Evolutionary conservation across 2,329 filamentous ascomycete species (phyloP), one percentile per base, ranked within the genome.

Genomic region (Aspergillus ruber): DNA sequence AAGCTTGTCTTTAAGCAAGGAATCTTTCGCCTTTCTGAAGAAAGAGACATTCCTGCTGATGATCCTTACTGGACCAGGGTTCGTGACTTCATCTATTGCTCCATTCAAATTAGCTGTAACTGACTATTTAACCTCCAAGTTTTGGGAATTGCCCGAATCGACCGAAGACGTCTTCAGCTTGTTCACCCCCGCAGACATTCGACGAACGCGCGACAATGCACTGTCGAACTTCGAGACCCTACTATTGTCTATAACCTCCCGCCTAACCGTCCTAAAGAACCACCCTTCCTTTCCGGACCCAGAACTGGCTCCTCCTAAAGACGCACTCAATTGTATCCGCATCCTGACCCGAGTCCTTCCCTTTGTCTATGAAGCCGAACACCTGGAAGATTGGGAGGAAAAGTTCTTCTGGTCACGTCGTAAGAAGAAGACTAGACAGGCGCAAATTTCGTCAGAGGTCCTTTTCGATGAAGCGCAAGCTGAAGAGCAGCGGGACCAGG

Each of bases 1-100:
- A 97, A 97, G 80, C 84, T 97, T 66, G 89, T 91, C 66, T 97
- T 98, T 80, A 97, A 96, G 74, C 88, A 95, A 73, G 91, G 90
- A 72, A 95, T 97, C 74, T 96, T 97, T 76, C 84, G 87, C 65
- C 82, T 98, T 50, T 93, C 90, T n/a, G 90, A 95, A 68, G 86
- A 95, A 68, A 83, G 84, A 56, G 79, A 87, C 66, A 96, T 97
- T 64, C 79, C 89, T 50, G 83, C 89, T 48, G 86, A 93, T 70
- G 89, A 96, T 73, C 78, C 83, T 15, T 96, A 95, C 74, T 98
- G 93, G 93, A 84, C 86, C 55, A 88, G 88, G 67, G 90, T 94
- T 72, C 64, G 86, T 76, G 48, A 41, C 20, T 29, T 43, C 40
- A 20, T 15, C 3, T 15, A 42, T 42, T 18, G n/a, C 36, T 33